Evolutionary conservation across 2,329 filamentous ascomycete species (phyloP), one percentile per base, ranked within the genome.

Genomic region (Monosporascus sp.): DNA sequence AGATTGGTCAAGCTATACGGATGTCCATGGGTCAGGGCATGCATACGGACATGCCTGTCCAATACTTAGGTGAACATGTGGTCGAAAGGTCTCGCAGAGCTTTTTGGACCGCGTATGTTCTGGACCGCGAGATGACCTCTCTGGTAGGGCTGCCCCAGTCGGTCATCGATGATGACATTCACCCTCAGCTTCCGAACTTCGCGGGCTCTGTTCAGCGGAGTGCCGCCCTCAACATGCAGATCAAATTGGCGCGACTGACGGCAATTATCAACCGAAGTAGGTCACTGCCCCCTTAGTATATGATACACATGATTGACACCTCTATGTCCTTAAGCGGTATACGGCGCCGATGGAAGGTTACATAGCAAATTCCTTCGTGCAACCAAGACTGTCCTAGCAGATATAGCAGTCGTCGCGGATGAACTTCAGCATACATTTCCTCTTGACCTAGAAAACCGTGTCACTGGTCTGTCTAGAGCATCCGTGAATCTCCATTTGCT

Each of bases 21-120:
- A 72, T 78, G 34, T 76, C 78, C 0, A 60, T 80, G 11, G 71
- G 69, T 0, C 69, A 79, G 49, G 79, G 79, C 1, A 76, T 81
- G 73, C 78, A 82, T 53, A 79, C 76, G 0, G 70, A 79, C 27
- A 78, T 81, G 76, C 73, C 72, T 0, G 66, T 67, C 0, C 64
- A 70, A 2, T 67, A 75, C 22, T 56, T 80, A 0, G 73, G 73
- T 0, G 70, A 73, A 1, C 55, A 60, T 0, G 59, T 71, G 1
- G 73, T 78, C 0, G 71, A 81, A 54, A 64, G 79, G 49, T 76
- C 73, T 50, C 74, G 77, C 1, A 73, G 72, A 36, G 69, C 78
- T 9, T 82, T 78, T 77, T 82, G 78, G 78, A 81, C 79, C 0
- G 69, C 80, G 0, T 81, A 79, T 41, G 69, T 81, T 1, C 63